These are phyloP conservation scores for Paecilomyces formosus DNA, from an alignment of 2,329 filamentous ascomycete genomes.

Conservation along the genomic window DNA sequence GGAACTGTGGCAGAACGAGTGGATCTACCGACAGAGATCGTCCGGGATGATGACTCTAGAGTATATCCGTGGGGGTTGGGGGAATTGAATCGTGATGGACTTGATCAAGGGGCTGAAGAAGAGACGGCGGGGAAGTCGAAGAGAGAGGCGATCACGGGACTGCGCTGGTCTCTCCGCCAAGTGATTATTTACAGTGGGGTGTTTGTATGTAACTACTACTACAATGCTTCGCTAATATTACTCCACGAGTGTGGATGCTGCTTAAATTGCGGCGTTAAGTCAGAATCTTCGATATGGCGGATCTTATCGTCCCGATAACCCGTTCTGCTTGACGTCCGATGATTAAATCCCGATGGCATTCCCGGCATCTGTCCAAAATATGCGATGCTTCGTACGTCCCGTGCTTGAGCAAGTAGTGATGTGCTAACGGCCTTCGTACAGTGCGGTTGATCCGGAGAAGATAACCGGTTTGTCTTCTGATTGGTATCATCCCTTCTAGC, in stretches of 20 bases:
- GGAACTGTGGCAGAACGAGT: neutral
- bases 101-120: neutral
- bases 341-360: neutral
- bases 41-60: neutral
- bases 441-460: neutral
- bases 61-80: neutral
- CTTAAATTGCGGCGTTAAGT: neutral
- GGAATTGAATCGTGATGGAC: too few relatives aligned
- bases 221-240: neutral
- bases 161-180: too few relatives aligned
- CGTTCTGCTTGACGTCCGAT: neutral
- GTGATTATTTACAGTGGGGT: too few relatives aligned
- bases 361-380: neutral
- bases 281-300: neutral
- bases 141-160: neutral
- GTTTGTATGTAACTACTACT: neutral
- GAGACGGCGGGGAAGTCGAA: neutral
- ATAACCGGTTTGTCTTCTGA: neutral
- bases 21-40: neutral
- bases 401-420: neutral
- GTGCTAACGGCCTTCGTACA: neutral
- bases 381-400: neutral
- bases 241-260: neutral
- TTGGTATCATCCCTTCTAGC: neutral
- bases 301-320: neutral